Conservation (phyloP, 2,329 filamentous ascomycete species). For the Pleurostoma richardsiae region DNA sequence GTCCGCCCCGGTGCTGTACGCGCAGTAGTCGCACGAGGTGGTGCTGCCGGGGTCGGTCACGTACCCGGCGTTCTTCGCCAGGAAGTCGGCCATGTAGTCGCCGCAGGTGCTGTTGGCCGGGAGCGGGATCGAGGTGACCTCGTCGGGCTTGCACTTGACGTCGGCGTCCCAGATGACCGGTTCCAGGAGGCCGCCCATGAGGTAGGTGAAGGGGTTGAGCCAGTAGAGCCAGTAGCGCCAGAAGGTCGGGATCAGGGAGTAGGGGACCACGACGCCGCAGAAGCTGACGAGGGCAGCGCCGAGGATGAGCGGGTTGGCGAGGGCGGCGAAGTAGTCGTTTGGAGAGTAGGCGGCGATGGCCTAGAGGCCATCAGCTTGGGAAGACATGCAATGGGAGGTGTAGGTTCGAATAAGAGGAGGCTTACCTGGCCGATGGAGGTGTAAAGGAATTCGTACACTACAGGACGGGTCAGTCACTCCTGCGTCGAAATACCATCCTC, state of each 20-base stretch:
- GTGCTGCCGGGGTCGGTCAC: slow-evolving; percentile 49
- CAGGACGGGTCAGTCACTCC: not conserved
- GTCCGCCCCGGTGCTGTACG: slow-evolving; percentile 54
- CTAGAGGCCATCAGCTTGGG: slow-evolving; percentile 8
- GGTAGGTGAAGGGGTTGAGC: slow-evolving; percentile 63
- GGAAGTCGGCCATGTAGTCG: slow-evolving; percentile 50
- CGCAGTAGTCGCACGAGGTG: slow-evolving; percentile 62
- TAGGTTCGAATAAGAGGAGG: not conserved
- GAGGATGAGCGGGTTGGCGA: slow-evolving; percentile 39
- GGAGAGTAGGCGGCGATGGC: slow-evolving; percentile 43
- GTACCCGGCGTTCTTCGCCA: slow-evolving; percentile 52
- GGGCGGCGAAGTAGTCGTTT: slow-evolving; percentile 41
- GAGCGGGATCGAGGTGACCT: slow-evolving; percentile 57
- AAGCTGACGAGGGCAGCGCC: slow-evolving; percentile 30
- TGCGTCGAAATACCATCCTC: not conserved
- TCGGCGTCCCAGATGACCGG: slow-evolving; percentile 48
- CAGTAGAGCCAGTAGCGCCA: slow-evolving; percentile 56
- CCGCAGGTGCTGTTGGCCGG: slow-evolving; percentile 49
- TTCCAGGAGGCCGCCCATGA: slow-evolving; percentile 57
- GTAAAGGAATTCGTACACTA: slow-evolving; percentile 19
- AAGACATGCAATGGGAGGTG: not conserved
- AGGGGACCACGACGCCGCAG: slow-evolving; percentile 31
- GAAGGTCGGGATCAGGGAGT: slow-evolving; percentile 27
- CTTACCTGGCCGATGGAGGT: slow-evolving; percentile 3
- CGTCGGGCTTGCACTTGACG: slow-evolving; percentile 47